Evolutionary conservation across 345 rosid genomes (phyloP), one percentile per base, ranked within the genome.

Genomic region (Heritiera fomes): DNA sequence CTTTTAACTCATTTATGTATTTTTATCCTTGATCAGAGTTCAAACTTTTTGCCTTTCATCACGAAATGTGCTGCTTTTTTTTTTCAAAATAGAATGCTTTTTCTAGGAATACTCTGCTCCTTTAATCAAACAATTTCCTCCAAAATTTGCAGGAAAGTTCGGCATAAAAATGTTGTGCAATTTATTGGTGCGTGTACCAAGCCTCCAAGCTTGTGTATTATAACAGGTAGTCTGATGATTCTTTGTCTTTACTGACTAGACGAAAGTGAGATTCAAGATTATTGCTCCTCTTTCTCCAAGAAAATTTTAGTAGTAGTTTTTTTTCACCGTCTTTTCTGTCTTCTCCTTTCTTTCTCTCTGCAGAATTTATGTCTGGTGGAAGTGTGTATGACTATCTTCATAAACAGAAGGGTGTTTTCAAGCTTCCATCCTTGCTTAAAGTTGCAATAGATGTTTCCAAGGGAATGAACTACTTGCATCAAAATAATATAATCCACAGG

Each of bases 401-500:
- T 86, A 96, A 96, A 87, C 97, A 90, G 75, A 89, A 81, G 82
- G 98, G 98, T 76, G 89, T 89, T 63, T 96, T 96, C 85, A 96
- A 89, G 90, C 95, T 94, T 78, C 99, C 99, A 58, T 65, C 91
- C 80, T 64, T 96, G 80, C 83, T 96, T 78, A 96, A 89, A 87
- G 97, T 91, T 73, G 98, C 97, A 61, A 90, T 92, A 76, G 99
- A 94, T 86, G 87, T 96, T 73, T 90, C 97, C 83, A 96, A 96
- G 86, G 99, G 99, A 87, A 96, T 96, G 99, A 86, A 87, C 86
- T 96, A 96, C 85, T 86, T 96, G 83, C 99, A 96, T 86, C 98
- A 94, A 80, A 92, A 94, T 80, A 89, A 92, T 85, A 93, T 96
- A 78, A 93, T 96, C 82, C 99, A 96, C 83, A 87, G 99, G 87